Conservation (phyloP, 768 basidiomycete species). For the Trametes maxima region DNA sequence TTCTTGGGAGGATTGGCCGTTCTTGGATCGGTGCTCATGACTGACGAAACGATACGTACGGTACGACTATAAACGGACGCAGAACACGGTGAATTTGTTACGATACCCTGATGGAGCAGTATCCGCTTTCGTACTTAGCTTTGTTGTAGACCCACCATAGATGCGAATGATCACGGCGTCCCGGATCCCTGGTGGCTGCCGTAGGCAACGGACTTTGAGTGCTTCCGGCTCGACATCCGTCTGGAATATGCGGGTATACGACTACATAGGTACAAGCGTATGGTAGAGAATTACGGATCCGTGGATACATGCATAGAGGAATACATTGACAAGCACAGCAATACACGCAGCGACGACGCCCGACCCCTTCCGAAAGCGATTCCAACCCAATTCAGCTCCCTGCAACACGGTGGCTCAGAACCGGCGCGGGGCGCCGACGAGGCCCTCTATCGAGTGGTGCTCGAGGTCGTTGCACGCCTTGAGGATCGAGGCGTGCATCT, state of each 20-base stretch:
- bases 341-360: slow-evolving; percentile 14
- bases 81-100: slow-evolving; percentile 13
- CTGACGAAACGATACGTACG: slow-evolving; percentile 7
- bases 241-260: slow-evolving; percentile 22
- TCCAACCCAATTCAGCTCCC: background rate
- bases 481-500: slow-evolving; percentile 90
- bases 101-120: slow-evolving; percentile 18
- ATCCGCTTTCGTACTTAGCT: slow-evolving; percentile 19
- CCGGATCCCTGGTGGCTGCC: background rate
- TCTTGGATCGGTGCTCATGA: background rate
- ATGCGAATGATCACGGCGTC: background rate
- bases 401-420: slow-evolving; percentile 18
- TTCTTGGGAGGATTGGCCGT: background rate
- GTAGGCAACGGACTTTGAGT: background rate
- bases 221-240: background rate
- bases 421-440: slow-evolving; percentile 59
- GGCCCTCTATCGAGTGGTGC: slow-evolving; percentile 92
- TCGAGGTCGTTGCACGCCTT: slow-evolving; percentile 96
- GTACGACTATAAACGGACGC: slow-evolving; percentile 1
- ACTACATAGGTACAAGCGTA: slow-evolving; percentile 25
- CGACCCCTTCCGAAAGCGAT: slow-evolving; percentile 4
- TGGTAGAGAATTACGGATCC: slow-evolving; percentile 22
- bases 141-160: background rate
- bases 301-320: slow-evolving; percentile 23
- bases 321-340: slow-evolving; percentile 19